Evolutionary conservation across 192 early-diverging fungal species (phyloP), one percentile per base, ranked within the genome.

Genomic region (Gonapodya sp.): DNA sequence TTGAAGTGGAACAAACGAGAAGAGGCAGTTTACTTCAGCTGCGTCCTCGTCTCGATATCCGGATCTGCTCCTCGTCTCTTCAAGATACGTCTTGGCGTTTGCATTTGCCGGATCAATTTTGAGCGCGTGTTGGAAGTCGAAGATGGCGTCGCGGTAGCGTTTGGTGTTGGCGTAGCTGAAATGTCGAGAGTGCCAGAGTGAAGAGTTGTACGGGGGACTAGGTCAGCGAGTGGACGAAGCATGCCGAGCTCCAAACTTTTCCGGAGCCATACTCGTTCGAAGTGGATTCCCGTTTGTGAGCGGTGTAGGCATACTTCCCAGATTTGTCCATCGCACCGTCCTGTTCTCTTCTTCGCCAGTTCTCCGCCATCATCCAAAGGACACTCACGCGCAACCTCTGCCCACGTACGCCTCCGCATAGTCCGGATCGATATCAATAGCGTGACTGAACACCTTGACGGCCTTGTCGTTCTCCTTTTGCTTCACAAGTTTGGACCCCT

Each of bases 381-480:
- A 24, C 24, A 64, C 46, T 24, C 46, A 64, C 46, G 75, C 75
- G 75, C 75, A 77, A 34, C 75, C 75, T 33, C 75, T 16, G 8
- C 30, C 75, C 16, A 77, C 75, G 75, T 16, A 77, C 30, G 75
- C 75, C 8, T 77, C 75, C 18, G 75, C 75, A 33, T 18, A 77
- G 34, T 77, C 75, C 18, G 75, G 75, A 33, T 34, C 18, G 75
- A 77, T 77, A 31, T 77, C 75, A 33, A 77, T 77, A 34, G 75
- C 75, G 30, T 77, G 75, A 77, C 34, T 77, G 31, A 32, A 77
- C 30, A 34, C 75, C 30, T 33, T 16, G 31, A 77, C 34, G 8
- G 75, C 75, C 75, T 77, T 77, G 14, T 77, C 75, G 34, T 32
- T 32, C 8, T 77, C 75, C 75, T 77, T 77, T 31, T 77, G 75